Percentiles rank a stretch among this genome's conserved stretches.
Conservation (phyloP, 345 rosid species). For the Syzygium aqueum region DNA sequence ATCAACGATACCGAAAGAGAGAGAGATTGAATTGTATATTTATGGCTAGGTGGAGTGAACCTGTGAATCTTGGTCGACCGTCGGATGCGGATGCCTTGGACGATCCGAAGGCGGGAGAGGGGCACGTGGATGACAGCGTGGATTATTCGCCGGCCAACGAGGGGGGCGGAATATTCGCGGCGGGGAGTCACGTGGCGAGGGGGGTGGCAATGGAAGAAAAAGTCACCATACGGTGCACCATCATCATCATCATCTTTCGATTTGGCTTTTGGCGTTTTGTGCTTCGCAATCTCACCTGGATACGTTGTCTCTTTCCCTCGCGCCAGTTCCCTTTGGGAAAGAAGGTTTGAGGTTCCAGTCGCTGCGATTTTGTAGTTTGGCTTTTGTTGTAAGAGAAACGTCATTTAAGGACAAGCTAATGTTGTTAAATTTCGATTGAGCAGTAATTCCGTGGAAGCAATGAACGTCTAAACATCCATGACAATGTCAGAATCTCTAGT, state of each 20-base stretch:
- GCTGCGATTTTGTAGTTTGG: no score
- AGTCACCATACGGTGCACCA: neutral
- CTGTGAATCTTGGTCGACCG: neutral
- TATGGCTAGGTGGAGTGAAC: neutral
- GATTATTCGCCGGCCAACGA: constrained; percentile 23
- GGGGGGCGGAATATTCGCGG: constrained; percentile 4
- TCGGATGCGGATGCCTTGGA: neutral
- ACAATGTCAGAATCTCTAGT: no score
- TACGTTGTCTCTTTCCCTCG: neutral
- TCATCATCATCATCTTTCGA: neutral
- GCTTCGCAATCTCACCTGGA: neutral
- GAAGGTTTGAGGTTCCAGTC: neutral
- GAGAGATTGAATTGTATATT: neutral
- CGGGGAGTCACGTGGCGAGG: constrained; percentile 21
- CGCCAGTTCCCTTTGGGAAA: neutral
- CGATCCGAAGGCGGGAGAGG: neutral
- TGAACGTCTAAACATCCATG: no score
- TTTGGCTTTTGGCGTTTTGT: neutral
- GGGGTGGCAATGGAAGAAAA: neutral
- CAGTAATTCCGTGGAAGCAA: no score
- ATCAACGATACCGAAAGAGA: neutral
- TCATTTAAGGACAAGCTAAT: no score
- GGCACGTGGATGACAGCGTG: constrained; percentile 24
- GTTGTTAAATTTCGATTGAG: no score
- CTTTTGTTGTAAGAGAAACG: no score